phyloP scores from a whole-genome alignment of 768 basidiomycete genomes.

The Suillus occidentalis region DNA sequence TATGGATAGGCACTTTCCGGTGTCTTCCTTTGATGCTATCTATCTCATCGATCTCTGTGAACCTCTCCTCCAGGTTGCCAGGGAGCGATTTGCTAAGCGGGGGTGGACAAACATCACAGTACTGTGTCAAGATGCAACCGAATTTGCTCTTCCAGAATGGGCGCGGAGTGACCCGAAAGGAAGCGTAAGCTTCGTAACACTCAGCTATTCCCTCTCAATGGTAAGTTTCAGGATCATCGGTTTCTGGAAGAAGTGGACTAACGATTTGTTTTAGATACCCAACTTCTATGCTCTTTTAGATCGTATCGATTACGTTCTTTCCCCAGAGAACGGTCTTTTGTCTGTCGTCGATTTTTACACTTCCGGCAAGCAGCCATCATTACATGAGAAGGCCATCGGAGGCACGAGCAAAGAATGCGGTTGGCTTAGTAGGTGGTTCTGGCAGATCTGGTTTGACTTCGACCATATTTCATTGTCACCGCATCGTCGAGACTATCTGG shows the following conservation, averaged over 20 bases:
- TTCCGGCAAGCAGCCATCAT: constrained; percentile 51
- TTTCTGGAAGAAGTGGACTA: neutral
- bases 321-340: constrained; percentile 57
- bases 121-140: constrained; percentile 69
- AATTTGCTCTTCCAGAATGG: constrained; percentile 66
- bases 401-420: constrained; percentile 58
- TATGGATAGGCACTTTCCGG: constrained; percentile 62
- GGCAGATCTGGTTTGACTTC: constrained; percentile 71
- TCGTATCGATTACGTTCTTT: constrained; percentile 63
- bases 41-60: constrained; percentile 77
- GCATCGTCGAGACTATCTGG: constrained; percentile 67
- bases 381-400: constrained; percentile 63
- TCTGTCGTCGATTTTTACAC: constrained; percentile 78
- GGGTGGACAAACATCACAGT: constrained; percentile 78
- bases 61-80: constrained; percentile 67
- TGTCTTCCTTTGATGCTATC: constrained; percentile 62
- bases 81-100: constrained; percentile 59
- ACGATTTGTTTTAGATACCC: constrained; percentile 43
- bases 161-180: constrained; percentile 49
- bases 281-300: constrained; percentile 68
- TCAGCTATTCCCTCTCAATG: constrained; percentile 63
- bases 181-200: constrained; percentile 51
- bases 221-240: constrained; percentile 23
- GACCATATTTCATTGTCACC: constrained; percentile 55
- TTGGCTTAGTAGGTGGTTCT: constrained; percentile 75